These are phyloP conservation scores for Pyrenophora seminiperda DNA, from an alignment of 2,329 filamentous ascomycete genomes.

Conservation along the genomic window DNA sequence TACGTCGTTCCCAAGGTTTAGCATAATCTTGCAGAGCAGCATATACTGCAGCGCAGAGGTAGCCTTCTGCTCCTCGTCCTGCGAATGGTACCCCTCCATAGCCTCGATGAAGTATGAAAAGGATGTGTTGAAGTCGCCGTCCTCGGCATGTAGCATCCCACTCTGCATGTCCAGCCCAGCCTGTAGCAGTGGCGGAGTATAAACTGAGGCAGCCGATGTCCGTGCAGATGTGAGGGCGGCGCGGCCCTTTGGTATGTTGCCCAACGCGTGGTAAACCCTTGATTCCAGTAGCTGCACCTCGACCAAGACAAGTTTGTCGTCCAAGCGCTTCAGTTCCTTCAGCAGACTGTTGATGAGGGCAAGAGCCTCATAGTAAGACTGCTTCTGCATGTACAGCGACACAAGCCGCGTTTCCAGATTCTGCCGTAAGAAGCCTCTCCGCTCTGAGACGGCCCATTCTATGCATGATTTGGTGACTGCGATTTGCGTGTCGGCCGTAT, in stretches of 20 bases:
- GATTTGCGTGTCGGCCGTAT: constrained; percentile 93
- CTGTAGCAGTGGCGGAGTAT: constrained; percentile 93
- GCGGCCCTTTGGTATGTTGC: constrained; percentile 94
- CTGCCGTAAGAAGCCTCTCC: constrained; percentile 93
- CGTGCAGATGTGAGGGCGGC: constrained; percentile 92
- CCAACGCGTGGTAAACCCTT: constrained; percentile 93
- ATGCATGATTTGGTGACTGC: constrained; percentile 97
- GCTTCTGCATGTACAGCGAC: constrained; percentile 92
- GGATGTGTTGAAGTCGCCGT: constrained; percentile 98
- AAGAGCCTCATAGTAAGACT: constrained; percentile 95
- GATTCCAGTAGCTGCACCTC: constrained; percentile 98
- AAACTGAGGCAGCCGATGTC: constrained; percentile 94
- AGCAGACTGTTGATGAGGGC: constrained; percentile 95
- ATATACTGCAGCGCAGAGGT: constrained; percentile 99
- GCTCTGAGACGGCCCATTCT: constrained; percentile 96
- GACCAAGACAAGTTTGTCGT: constrained; percentile 97
- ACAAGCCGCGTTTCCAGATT: constrained; percentile 97
- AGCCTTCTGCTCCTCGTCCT: constrained; percentile 87
- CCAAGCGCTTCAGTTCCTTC: constrained; percentile 94
- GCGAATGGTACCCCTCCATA: constrained; percentile 91
- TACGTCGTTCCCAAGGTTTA: constrained; percentile 95
- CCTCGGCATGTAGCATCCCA: constrained; percentile 97
- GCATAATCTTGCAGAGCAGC: constrained; percentile 99
- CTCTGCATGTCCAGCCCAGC: constrained; percentile 99
- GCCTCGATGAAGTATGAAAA: constrained; percentile 99